Evolutionary conservation across 2,329 filamentous ascomycete species (phyloP).

Genomic region (Colletotrichum sp.): DNA sequence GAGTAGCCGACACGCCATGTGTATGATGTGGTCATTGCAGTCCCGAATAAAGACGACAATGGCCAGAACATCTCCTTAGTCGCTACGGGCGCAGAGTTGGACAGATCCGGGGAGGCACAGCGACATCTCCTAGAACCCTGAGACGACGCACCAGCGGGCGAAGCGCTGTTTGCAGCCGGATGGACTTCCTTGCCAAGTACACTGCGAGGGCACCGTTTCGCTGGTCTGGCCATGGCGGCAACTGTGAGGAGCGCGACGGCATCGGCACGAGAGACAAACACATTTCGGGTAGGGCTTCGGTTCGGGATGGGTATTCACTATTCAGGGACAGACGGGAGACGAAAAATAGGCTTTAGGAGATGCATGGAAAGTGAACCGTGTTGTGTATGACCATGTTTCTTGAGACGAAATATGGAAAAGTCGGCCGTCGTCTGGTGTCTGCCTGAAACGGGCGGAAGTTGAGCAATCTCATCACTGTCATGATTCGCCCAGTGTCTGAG

Average conservation of each 20-base stretch:
- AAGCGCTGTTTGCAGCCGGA: conserved; percentile 1
- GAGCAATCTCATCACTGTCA: not conserved
- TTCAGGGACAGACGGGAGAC: not conserved
- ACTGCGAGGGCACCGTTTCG: not conserved
- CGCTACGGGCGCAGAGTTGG: not conserved
- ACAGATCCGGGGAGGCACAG: not conserved
- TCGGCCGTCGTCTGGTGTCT: conserved; percentile 9
- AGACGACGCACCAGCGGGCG: not conserved
- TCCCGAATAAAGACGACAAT: not conserved
- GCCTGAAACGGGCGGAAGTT: conserved; percentile 11
- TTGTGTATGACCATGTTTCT: not conserved
- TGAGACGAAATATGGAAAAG: not conserved
- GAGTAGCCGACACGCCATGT: not conserved
- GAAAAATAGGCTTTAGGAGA: not conserved
- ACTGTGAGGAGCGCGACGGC: not conserved
- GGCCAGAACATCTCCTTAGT: not conserved
- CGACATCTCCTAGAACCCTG: too few relatives aligned
- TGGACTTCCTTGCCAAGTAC: not conserved
- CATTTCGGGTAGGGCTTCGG: not conserved
- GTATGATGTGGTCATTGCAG: not conserved
- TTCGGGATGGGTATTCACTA: not conserved
- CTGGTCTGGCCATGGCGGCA: not conserved
- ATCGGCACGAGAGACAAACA: not conserved
- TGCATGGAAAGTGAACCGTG: not conserved
- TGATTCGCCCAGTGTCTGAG: not conserved